Evolutionary conservation across 306 rosid genomes (phyloP).

Genomic region (Spatholobus suberectus): DNA sequence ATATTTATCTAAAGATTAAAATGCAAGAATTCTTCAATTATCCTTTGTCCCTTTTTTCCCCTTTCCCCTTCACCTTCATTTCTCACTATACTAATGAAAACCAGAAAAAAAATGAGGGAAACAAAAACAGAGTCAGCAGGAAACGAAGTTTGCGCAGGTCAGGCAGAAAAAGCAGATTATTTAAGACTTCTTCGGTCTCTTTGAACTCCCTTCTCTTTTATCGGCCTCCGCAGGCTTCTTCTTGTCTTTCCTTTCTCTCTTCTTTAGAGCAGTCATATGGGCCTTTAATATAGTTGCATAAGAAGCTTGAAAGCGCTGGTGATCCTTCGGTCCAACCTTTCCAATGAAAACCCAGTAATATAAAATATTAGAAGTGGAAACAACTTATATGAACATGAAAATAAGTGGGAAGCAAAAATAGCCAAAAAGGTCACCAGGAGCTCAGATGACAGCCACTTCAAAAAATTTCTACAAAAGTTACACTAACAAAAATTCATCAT

Average conservation of each 20-base stretch:
- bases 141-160: constrained; percentile 33
- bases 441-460: constrained; percentile 3
- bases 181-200: constrained; percentile 56
- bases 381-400: constrained; percentile 7
- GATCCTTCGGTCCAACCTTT: constrained; percentile 97
- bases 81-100: constrained; percentile 11
- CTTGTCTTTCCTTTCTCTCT: constrained; percentile 97
- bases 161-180: constrained; percentile 7
- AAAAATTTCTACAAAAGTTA: constrained; percentile 9
- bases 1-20: constrained; percentile 34
- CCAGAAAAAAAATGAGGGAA: not conserved
- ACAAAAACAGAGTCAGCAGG: constrained; percentile 26
- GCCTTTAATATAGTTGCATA: constrained; percentile 95
- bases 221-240: constrained; percentile 76
- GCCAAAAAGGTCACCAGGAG: not conserved
- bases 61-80: not conserved
- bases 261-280: constrained; percentile 95
- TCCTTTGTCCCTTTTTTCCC: not conserved
- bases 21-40: constrained; percentile 34
- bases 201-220: constrained; percentile 59
- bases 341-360: constrained; percentile 34
- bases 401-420: constrained; percentile 12
- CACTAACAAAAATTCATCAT: not conserved
- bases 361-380: not conserved
- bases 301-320: constrained; percentile 95